Base-by-base conservation (phyloP, 1,284 basidiomycete genomes). In the Porphyrellus sp. region DNA sequence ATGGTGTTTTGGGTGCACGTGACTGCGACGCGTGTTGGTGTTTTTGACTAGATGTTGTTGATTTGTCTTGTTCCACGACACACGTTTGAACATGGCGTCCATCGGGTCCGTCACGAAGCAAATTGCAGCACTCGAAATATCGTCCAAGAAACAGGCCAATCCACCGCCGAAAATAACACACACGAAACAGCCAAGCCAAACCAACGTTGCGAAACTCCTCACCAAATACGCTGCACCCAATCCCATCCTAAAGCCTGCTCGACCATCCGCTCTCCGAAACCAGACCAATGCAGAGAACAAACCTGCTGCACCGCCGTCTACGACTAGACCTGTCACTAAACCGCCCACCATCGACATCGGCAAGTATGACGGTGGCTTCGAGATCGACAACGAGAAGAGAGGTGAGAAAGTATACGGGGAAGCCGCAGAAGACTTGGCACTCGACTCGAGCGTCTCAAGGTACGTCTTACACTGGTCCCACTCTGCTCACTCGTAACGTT, bases 361-460 rank as follows among this genome's bases (percentile, higher is more conserved):
- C 28, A 77, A 74, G 48, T 94, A 94, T 67, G 93, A 95, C 58
- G 92, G 91, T 12, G 92, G 91, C 2, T 78, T 93, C 37, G 92
- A 94, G 71, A 71, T 79, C 30, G 93, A 94, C 55, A 81, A 86
- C 52, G 83, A 85, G 66, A 83, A 80, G 60, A 73, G 81, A 65
- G 83, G 79, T 45, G 77, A 78, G 59, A 72, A 72, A 35, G 80
- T 90, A 2, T 79, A 77, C 30, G 86, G 87, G 6, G 85, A 91
- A 55, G 85, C 88, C 2, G 90, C 87, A 0, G 78, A 83, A 60
- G 75, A 86, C 12, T 74, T 93, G 5, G 90, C 89, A 0, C 73
- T 93, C 46, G 89, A 93, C 59, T 91, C 89, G 9, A 89, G 86
- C 58, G 71, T 79, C 8, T 77, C 77, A 28, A 72, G 72, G 87